Base-by-base conservation (phyloP, 2,329 filamentous ascomycete genomes). In the Trichocomaceae sp. region DNA sequence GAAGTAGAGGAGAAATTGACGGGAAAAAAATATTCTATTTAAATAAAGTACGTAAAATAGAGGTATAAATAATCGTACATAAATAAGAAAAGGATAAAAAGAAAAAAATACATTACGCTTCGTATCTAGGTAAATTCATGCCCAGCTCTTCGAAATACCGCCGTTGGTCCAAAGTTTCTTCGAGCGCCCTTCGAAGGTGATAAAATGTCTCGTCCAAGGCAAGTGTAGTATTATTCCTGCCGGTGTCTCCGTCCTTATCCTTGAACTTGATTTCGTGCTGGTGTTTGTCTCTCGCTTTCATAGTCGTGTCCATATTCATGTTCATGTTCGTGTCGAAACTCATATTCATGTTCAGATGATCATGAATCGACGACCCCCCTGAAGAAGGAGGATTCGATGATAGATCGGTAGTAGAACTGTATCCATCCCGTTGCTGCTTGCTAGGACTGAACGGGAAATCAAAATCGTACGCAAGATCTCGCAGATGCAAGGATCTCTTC, bases 171-270 rank as follows among this genome's bases (percentile, higher is more conserved):
- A 53, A 8, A 41, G 29, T 53, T 22, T 39, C 51, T 47, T 53
- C 51, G 10, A 53, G 51, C 44, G 51, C 51, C 15, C 47, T 53
- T 35, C 51, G 51, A 17, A 53, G 44, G 47, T 47, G 51, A 17
- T 41, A 26, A 17, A 53, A 47, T 41, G 51, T 53, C 15, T 53
- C 44, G 42, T 53, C 50, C 10, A 53, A 22, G 19, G 17, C 39
- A 42, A 35, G 44, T 23, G 44, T 31, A 1, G 1, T 20, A 19
- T 20, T 9, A 22, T 52, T 22, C 20, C 22, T 41, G 15, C 50
- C 52, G 9, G 26, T 8, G 15, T 26, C 19, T 5, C n/a, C 8
- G 35, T 48, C 7, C 4, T 52, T 20, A 5, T 46, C 50, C 1
- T 35, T 15, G 31, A 45, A 42, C 37, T 46, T 46, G 8, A 45